Base-by-base conservation (phyloP, 1,139 yeast genomes). In the Wickerhamiella infanticola region DNA sequence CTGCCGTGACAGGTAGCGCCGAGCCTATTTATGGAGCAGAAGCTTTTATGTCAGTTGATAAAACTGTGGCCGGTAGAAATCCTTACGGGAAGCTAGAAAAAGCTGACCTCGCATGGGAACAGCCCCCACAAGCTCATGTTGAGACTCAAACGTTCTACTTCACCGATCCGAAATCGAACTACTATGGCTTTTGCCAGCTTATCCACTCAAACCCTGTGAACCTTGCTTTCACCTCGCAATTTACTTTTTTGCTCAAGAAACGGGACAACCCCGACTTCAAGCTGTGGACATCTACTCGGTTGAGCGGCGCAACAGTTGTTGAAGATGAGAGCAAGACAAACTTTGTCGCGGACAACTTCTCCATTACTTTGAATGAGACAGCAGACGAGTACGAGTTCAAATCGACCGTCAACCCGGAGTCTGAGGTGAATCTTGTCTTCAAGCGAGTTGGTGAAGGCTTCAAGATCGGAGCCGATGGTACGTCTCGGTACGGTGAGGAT, bases 11-110 rank as follows among this genome's bases (percentile, higher is more conserved):
- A 5, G 98, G 98, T 45, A 77, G 94, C 18, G 95, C 95, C 2
- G 98, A 90, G 64, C 98, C 98, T 27, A 94, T 82, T 60, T 90
- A 90, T 59, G 98, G 98, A 45, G 74, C 80, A 42, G 95, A 80
- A 47, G 94, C 95, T 43, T 84, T 90, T 56, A 88, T 81, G 58
- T 75, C 96, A n/a, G 76, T 86, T 48, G 74, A 81, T 40, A 77
- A 73, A 40, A 67, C 79, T 45, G 76, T 81, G 47, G 72, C 68
- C 46, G 68, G 65, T 51, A 66, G 67, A 49, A 76, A 76, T 53
- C 75, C 83, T 1, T 73, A 68, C 60, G 63, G 70, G 35, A 73
- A 69, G 44, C 75, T 94, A 40, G 67, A 72, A 4, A 59, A 64
- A 31, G 72, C 72, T 8, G 98, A 90, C 63, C 74, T 85, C 58